phyloP scores from a whole-genome alignment of 2,329 filamentous ascomycete species.

The Botrytis medusae region DNA sequence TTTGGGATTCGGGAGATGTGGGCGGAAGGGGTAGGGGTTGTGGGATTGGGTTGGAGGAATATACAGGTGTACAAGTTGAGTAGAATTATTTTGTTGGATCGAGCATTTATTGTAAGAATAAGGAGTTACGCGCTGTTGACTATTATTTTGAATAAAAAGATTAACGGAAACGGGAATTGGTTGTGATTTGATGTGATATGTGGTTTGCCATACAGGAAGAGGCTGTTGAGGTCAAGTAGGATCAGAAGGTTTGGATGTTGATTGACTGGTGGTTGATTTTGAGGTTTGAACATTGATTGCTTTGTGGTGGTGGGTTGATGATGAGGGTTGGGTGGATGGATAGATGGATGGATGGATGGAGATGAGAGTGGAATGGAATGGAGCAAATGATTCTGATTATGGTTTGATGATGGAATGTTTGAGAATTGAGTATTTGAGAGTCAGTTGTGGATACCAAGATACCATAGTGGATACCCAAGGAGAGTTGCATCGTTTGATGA shows the following conservation, averaged over 20 bases:
- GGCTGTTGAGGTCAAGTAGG: neutral
- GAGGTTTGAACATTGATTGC: neutral
- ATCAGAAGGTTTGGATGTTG: neutral
- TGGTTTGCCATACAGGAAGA: neutral
- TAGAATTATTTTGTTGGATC: too few relatives aligned
- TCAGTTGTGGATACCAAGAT: neutral
- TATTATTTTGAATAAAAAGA: neutral
- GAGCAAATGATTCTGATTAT: neutral
- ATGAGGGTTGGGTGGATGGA: too few relatives aligned
- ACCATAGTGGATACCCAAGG: neutral
- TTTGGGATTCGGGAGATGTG: neutral
- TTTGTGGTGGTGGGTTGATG: neutral
- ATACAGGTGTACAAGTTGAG: too few relatives aligned
- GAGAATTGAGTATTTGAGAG: neutral
- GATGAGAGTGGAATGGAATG: neutral
- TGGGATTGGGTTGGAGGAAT: neutral
- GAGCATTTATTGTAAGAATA: neutral
- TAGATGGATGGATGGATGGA: too few relatives aligned
- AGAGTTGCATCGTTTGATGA: neutral
- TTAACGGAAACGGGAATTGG: neutral
- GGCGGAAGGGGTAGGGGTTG: neutral
- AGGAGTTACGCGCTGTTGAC: neutral
- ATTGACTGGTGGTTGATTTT: neutral
- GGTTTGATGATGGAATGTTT: neutral
- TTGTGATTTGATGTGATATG: neutral